phyloP scores from a whole-genome alignment of 306 rosid genomes.

The Cucumis sativus region Cucumber_9930_V3 NC_026659.2:28411001-28411500 shows the following conservation, averaged over 20 bases:
- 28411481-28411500: background rate
- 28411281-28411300: background rate
- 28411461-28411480: background rate
- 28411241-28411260: conserved; percentile 39
- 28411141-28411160: conserved; percentile 84
- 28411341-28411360: conserved; percentile 58
- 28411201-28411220: conserved; percentile 72
- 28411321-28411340: conserved; percentile 80
- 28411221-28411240: conserved; percentile 50
- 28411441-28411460: background rate
- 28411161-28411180: conserved; percentile 41
- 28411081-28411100: background rate
- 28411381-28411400: conserved; percentile 46
- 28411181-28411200: conserved; percentile 43
- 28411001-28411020: background rate
- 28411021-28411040: background rate
- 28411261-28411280: conserved; percentile 4
- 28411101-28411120: background rate
- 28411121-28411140: background rate
- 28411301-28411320: conserved; percentile 36
- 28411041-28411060: background rate
- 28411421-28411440: conserved; percentile 39
- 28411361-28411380: conserved; percentile 94
- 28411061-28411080: background rate
- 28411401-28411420: conserved; percentile 68